These are phyloP conservation scores for Coemansia sp. DNA, from an alignment of 192 early-diverging fungal genomes.

Conservation along the genomic window DNA sequence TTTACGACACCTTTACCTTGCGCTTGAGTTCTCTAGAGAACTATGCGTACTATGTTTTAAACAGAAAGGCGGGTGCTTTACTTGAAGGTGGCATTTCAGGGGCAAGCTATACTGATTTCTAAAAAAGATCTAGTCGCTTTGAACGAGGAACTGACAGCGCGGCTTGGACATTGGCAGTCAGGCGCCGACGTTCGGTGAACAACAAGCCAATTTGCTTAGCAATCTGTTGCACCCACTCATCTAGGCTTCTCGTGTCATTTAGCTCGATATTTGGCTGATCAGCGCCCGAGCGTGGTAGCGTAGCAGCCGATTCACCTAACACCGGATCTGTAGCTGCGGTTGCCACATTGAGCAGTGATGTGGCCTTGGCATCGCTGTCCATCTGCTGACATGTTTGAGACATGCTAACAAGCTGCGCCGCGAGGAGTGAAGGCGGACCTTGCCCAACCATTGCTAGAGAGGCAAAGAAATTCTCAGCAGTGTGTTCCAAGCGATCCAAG, in stretches of 20 bases:
- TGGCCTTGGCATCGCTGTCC: conserved; percentile 17
- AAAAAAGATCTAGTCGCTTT: conserved; percentile 16
- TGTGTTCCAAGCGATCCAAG: conserved; percentile 37
- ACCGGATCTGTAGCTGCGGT: conserved; percentile 11
- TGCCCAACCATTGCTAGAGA: conserved; percentile 49
- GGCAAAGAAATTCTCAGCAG: conserved; percentile 46
- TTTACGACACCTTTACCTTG: too few species aligned
- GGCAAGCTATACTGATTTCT: neutral
- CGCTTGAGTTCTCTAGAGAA: too few species aligned
- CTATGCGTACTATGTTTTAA: too few species aligned
- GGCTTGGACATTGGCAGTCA: conserved; percentile 44
- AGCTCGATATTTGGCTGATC: conserved; percentile 1
- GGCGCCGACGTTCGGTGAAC: conserved; percentile 43
- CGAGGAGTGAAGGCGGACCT: conserved; percentile 51
- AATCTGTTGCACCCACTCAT: conserved; percentile 32
- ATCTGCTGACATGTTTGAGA: conserved; percentile 50
- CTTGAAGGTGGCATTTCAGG: too few species aligned
- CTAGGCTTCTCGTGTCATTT: conserved; percentile 3
- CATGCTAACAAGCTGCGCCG: conserved; percentile 49
- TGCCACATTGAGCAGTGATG: conserved; percentile 36
- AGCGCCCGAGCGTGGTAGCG: conserved; percentile 14
- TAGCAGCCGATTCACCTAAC: conserved; percentile 8
- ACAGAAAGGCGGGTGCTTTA: too few species aligned
- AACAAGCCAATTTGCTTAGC: conserved; percentile 30
- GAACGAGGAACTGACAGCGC: conserved; percentile 42